Evolutionary conservation across 441 rosid genomes (phyloP), one percentile per base, ranked within the genome.

Genomic region (Theobroma grandiflorum): DNA sequence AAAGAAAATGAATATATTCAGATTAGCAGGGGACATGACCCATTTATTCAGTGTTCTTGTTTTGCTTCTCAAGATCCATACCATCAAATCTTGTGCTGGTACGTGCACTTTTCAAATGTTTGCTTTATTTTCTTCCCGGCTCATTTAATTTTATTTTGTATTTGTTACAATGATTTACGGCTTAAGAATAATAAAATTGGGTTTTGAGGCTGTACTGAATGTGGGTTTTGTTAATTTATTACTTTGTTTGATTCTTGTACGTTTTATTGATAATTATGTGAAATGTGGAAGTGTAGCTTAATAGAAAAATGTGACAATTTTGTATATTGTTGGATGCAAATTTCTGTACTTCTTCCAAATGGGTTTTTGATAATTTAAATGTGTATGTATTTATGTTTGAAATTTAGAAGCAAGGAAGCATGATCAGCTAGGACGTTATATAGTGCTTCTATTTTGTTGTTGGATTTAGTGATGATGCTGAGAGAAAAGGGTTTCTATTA

Each of bases 1-100:
- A 58, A 59, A 71, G 33, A 83, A 81, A 72, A 91, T 93, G 97
- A 93, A 93, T 85, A 85, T 93, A 76, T 93, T 93, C 80, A 87
- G 93, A 75, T 91, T 93, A 82, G 94, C 94, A 0, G 97, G 94
- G 76, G 97, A 91, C 73, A 89, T 93, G 97, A 93, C 94, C 83
- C 97, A 91, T 86, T 87, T 93, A 42, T 87, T 85, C 76, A 93
- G 95, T 85, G 89, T 91, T 73, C 90, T 91, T 6, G 95, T 93
- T 69, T 83, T 93, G 75, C 95, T 93, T 37, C 94, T 93, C 85
- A 93, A 93, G 92, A 93, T 91, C 91, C 92, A 91, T 86, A 91
- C 95, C 55, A 93, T 91, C 83, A 91, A 93, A 82, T 93, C 95
- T 49, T 93, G 95, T 79, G 94, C 97, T 20, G 94, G 96, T 92